Percentiles rank a stretch among this genome's conserved stretches.
Evolutionary conservation across 257 asterid genomes (phyloP).

Genomic region (Knoxia roxburghii): DNA sequence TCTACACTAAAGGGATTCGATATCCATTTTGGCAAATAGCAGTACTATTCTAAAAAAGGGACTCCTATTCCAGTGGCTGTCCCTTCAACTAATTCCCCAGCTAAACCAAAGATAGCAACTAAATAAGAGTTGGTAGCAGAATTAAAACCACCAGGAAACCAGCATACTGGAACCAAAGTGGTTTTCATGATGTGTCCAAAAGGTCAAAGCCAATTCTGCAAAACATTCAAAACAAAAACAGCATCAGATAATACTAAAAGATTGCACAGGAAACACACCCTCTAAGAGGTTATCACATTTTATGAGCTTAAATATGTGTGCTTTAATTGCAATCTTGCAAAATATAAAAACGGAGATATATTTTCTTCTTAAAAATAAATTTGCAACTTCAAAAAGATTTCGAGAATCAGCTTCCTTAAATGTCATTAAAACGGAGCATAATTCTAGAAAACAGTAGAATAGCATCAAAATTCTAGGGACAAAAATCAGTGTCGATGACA

Average conservation of each 20-base stretch:
- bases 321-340: background rate
- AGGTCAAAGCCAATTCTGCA: conserved; percentile 2
- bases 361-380: background rate
- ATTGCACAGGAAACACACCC: background rate
- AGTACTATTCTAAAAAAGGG: conserved; percentile 11
- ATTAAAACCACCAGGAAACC: conserved; percentile 1
- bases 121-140: conserved; percentile 34
- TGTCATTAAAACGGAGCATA: background rate
- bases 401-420: background rate
- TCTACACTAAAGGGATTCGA: background rate
- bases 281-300: background rate
- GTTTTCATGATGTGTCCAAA: background rate
- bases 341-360: background rate
- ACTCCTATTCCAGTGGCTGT: conserved; percentile 21
- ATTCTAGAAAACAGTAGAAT: background rate
- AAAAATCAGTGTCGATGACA: background rate
- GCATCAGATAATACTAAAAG: conserved; percentile 3
- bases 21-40: background rate
- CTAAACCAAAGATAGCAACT: conserved; percentile 29
- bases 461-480: background rate
- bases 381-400: background rate
- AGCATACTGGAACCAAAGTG: background rate
- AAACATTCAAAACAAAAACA: background rate
- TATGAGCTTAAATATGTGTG: background rate
- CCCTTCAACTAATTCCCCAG: conserved; percentile 30